Evolutionary conservation across 1,284 basidiomycete genomes (phyloP).

Genomic region (Trichosporon faecale): DNA sequence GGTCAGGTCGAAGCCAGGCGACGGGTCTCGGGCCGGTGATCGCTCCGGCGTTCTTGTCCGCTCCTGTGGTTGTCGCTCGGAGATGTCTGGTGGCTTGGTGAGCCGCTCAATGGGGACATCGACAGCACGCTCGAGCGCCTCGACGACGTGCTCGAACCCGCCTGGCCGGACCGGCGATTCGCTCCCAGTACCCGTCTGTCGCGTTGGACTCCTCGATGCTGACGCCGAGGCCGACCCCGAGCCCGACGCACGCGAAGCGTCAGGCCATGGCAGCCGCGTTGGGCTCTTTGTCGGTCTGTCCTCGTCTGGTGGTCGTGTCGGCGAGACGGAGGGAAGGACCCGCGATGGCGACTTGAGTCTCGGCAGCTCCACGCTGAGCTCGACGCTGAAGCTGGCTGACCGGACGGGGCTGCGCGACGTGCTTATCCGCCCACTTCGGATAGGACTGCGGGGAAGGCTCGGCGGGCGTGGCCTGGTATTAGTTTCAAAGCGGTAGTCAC

Average conservation of each 20-base stretch:
- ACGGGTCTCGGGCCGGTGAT: background rate
- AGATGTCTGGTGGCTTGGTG: background rate
- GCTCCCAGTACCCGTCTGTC: background rate
- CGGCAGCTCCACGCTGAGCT: background rate
- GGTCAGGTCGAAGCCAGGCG: background rate
- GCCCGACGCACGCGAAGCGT: background rate
- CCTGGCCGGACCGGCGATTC: background rate
- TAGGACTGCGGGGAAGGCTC: background rate
- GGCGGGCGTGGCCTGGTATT: background rate
- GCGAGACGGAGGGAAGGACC: no score
- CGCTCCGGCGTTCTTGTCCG: background rate
- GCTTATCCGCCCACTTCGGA: background rate
- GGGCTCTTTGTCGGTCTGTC: background rate
- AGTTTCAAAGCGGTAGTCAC: background rate
- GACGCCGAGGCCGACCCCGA: background rate
- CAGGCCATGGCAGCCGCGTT: background rate
- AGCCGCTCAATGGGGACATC: background rate
- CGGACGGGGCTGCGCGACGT: background rate
- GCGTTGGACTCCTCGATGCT: background rate
- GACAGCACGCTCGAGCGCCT: background rate
- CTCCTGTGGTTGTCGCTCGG: background rate
- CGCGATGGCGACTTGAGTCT: background rate
- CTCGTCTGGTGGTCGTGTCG: background rate
- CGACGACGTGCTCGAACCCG: slow-evolving; percentile 1
- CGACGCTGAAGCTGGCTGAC: background rate